Base-by-base conservation (phyloP, 2,329 filamentous ascomycete genomes). In the Botrytis sinoallii region DNA sequence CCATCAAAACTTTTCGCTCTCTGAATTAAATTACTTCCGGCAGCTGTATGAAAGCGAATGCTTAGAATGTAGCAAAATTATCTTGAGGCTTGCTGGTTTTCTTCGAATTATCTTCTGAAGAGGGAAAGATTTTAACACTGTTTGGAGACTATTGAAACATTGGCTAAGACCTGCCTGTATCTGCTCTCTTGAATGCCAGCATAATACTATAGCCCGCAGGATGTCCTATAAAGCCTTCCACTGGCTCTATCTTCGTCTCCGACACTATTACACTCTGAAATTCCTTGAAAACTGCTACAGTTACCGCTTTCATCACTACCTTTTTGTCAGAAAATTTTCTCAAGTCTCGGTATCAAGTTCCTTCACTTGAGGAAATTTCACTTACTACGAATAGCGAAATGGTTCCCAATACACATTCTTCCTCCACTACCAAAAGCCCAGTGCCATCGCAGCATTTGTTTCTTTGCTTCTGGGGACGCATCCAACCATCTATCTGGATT, bases 211-310 rank as follows among this genome's bases (percentile, higher is more conserved):
- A 61, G 3, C 14, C 35, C 6, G 52, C 44, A n/a, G 60, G 70
- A 42, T 40, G 22, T 25, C 25, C 57, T 25, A 57, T 55, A 14
- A 71, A 29, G 2, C 44, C 42, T 25, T 92, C 90, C 2, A 86
- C 86, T 75, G 87, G 88, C 77, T 91, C 88, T 75, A 92, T 90
- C 0, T 86, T 86, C 1, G 84, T 83, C 75, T 91, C 90, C 73
- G 91, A 84, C 2, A 92, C 84, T 66, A 92, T 84, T 3, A 84
- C 81, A 0, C 86, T 90, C 5, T 81, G 85, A 79, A 88, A 92
- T 73, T 90, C 91, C 3, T 88, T 87, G 81, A 93, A 95, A 16
- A 95, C 87, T 4, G 88, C 86, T 0, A 90, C 90, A 46, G 90
- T 83, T 9, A 90, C 87, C 70, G 90, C 84, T 82, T 94, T 93